These are phyloP conservation scores for Escallonia rubra DNA, from an alignment of 129 eudicot genomes.

Conservation along the genomic window DNA sequence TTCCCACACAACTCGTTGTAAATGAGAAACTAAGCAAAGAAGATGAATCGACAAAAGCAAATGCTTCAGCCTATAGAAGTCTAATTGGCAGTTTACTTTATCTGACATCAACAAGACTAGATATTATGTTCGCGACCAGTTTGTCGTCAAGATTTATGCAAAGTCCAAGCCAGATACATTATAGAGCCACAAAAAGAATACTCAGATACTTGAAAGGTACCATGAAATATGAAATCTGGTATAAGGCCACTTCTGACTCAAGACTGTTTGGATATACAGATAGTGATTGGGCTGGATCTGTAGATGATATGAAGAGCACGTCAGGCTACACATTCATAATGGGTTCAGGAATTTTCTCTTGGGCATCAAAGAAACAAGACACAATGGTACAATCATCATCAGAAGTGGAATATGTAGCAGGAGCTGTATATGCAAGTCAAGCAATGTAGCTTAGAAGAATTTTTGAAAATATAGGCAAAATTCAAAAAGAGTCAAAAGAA, in stretches of 20 bases:
- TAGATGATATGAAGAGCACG: constrained; percentile 7
- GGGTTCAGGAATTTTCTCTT: background rate
- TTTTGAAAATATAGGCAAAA: background rate
- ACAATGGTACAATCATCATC: background rate
- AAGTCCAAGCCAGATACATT: background rate
- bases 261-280: background rate
- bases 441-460: constrained; percentile 1
- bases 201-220: constrained; percentile 8
- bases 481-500: background rate
- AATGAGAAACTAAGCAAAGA: background rate
- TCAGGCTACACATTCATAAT: background rate
- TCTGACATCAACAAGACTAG: background rate
- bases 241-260: background rate
- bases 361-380: constrained; percentile 6
- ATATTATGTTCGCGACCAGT: constrained; percentile 4
- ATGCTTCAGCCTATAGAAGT: constrained; percentile 1
- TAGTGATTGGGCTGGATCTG: background rate
- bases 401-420: constrained; percentile 1
- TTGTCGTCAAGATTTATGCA: constrained; percentile 11
- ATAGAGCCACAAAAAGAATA: background rate
- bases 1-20: background rate
- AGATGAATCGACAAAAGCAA: background rate
- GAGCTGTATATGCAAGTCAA: background rate
- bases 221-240: background rate
- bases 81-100: constrained; percentile 3